Conservation (phyloP, 1,284 basidiomycete species). For the Peniophora sp. region DNA sequence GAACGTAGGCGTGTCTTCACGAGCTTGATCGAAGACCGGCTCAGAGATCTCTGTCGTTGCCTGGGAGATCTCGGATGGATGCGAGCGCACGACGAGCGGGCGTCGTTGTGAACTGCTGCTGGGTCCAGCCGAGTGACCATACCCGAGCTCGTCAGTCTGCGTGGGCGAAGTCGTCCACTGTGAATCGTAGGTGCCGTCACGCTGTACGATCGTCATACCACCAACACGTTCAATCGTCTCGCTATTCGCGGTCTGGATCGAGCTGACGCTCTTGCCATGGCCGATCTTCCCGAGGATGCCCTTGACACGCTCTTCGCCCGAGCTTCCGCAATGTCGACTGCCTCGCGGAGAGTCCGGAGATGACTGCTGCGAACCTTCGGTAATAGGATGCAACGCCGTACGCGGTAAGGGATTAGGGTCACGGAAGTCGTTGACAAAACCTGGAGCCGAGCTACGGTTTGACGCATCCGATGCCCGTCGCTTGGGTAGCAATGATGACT, state of each 20-base stretch:
- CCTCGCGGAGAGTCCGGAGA: constrained; percentile 17
- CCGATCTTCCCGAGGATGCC: constrained; percentile 17
- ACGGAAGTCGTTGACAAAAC: constrained; percentile 41
- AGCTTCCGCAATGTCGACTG: not conserved
- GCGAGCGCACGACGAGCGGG: constrained; percentile 5
- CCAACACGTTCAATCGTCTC: constrained; percentile 58
- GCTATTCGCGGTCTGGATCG: constrained; percentile 51
- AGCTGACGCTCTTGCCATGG: constrained; percentile 44
- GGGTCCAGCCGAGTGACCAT: constrained; percentile 4
- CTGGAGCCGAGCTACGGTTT: constrained; percentile 24
- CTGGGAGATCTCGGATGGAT: constrained; percentile 5
- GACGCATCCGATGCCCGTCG: constrained; percentile 19
- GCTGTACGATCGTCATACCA: constrained; percentile 60
- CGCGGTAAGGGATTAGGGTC: constrained; percentile 57
- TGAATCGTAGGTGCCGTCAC: constrained; percentile 32
- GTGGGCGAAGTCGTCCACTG: constrained; percentile 5
- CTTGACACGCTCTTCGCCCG: constrained; percentile 5
- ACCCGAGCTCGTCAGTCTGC: constrained; percentile 14
- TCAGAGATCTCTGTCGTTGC: constrained; percentile 15
- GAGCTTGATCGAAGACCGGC: not conserved
- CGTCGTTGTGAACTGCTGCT: not conserved
- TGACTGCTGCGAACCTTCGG: constrained; percentile 26
- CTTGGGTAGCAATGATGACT: constrained; percentile 33
- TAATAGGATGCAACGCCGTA: constrained; percentile 49
- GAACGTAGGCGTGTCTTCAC: not conserved